phyloP scores from a whole-genome alignment of 2,329 filamentous ascomycete genomes.

The Cadophora sp. region DNA sequence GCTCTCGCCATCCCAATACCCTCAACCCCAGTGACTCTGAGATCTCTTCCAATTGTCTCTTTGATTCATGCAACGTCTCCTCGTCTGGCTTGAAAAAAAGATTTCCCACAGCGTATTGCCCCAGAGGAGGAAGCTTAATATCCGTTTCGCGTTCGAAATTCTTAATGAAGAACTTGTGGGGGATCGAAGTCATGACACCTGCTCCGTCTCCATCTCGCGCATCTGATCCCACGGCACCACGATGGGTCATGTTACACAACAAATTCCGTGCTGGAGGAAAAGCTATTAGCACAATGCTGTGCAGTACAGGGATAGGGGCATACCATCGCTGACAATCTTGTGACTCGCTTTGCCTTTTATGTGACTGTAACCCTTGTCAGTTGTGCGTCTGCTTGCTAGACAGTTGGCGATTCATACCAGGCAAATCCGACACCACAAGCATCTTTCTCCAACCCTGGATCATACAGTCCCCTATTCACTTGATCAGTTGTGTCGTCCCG shows the following conservation, averaged over 20 bases:
- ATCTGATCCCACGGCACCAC: conserved; percentile 96
- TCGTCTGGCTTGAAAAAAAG: conserved; percentile 98
- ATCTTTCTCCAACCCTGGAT: conserved; percentile 97
- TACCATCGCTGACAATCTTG: conserved; percentile 98
- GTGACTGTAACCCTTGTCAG: conserved; percentile 64
- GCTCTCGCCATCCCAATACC: conserved; percentile 95
- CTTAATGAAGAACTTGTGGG: conserved; percentile 98
- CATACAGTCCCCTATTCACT: conserved; percentile 77
- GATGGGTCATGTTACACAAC: conserved; percentile 99
- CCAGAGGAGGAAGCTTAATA: conserved; percentile 83
- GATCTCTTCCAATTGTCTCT: conserved; percentile 92
- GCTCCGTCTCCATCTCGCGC: conserved; percentile 97
- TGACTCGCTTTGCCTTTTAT: conserved; percentile 98
- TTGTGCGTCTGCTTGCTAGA: conserved; percentile 1
- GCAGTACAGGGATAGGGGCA: conserved; percentile 29
- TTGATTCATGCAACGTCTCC: conserved; percentile 87
- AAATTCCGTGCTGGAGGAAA: conserved; percentile 76
- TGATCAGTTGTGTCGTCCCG: conserved; percentile 19
- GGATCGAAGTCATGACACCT: conserved; percentile 99
- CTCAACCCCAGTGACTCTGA: conserved; percentile 86
- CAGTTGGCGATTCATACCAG: conserved; percentile 67
- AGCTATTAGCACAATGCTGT: conserved; percentile 44
- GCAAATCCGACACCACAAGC: conserved; percentile 99
- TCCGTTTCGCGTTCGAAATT: conserved; percentile 93
- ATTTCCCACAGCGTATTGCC: conserved; percentile 97